Evolutionary conservation across 139 green algal species (phyloP).

Genomic region (Chlorella sp.): DNA sequence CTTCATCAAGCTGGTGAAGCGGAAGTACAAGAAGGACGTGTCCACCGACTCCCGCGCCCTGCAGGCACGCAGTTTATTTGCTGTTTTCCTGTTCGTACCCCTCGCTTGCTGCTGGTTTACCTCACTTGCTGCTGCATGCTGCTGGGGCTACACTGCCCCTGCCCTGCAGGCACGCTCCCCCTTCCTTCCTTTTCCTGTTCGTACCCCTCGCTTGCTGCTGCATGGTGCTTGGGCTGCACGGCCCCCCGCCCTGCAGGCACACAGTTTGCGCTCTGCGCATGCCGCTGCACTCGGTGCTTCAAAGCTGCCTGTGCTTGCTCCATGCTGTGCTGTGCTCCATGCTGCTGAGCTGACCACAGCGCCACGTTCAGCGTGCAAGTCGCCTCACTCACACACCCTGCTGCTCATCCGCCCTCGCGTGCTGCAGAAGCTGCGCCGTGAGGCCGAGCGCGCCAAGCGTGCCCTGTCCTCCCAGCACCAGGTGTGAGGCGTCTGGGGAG

Average conservation of each 20-base stretch:
- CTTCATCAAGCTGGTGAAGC: conserved; percentile 99
- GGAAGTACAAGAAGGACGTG: conserved; percentile 96
- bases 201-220: no score
- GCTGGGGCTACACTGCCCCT: no score
- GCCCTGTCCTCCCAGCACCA: conserved; percentile 95
- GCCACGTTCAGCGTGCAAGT: not conserved
- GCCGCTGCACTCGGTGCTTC: not conserved
- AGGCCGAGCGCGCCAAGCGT: conserved; percentile 98
- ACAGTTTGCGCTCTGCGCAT: no score
- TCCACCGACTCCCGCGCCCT: conserved; percentile 91
- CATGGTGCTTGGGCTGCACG: no score
- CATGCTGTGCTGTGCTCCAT: not conserved
- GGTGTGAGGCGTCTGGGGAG: conserved; percentile 91
- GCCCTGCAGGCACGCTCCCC: no score
- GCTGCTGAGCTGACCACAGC: no score
- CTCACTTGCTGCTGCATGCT: no score
- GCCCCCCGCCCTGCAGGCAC: no score
- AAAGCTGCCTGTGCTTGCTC: not conserved
- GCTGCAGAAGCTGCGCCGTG: conserved; percentile 93
- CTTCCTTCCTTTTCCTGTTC: no score
- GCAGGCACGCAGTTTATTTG: not conserved
- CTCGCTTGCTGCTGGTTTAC: no score
- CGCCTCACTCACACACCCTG: not conserved
- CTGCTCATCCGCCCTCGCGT: not conserved
- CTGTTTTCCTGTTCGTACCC: no score